Evolutionary conservation across 2,329 filamentous ascomycete genomes (phyloP).

Genomic region (Pseudogymnoascus sp.): DNA sequence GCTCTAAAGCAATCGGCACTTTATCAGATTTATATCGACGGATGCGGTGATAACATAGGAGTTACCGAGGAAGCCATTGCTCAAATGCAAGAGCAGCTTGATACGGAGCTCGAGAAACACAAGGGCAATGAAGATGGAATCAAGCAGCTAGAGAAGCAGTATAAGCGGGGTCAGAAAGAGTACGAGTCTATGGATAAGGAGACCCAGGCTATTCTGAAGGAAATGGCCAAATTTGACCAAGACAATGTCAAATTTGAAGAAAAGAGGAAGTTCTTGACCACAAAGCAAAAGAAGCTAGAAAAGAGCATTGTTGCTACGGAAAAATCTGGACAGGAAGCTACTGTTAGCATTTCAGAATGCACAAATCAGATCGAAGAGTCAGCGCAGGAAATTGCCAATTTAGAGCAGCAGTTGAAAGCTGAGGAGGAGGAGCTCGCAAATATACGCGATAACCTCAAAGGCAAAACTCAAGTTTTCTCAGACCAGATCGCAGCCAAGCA

Average conservation of each 20-base stretch:
- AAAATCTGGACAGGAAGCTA: constrained; percentile 65
- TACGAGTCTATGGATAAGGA: constrained; percentile 77
- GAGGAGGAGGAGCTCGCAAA: constrained; percentile 76
- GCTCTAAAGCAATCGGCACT: constrained; percentile 81
- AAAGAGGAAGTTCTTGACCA: constrained; percentile 86
- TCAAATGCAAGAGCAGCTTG: constrained; percentile 83
- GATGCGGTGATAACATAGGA: constrained; percentile 80
- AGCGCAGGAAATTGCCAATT: constrained; percentile 61
- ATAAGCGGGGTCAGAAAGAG: constrained; percentile 74
- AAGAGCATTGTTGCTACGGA: constrained; percentile 76
- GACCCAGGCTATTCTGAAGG: constrained; percentile 70
- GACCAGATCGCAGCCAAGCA: constrained; percentile 90
- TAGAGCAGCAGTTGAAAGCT: constrained; percentile 67
- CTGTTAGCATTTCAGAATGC: constrained; percentile 71
- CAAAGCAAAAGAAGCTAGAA: constrained; percentile 91
- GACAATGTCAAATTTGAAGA: constrained; percentile 97
- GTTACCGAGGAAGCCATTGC: constrained; percentile 84
- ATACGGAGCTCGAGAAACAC: constrained; percentile 85
- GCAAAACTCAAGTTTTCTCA: constrained; percentile 91
- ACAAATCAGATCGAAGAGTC: constrained; percentile 70
- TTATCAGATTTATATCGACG: constrained; percentile 84
- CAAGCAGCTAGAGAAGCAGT: constrained; percentile 78
- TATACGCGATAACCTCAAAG: constrained; percentile 85
- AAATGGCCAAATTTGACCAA: constrained; percentile 89
- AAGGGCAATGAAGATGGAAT: constrained; percentile 84